A percentile compares a stretch with the other conserved stretches of the same genome.
phyloP scores from a whole-genome alignment of 345 rosid genomes.

The Arabidopsis suecica region DNA sequence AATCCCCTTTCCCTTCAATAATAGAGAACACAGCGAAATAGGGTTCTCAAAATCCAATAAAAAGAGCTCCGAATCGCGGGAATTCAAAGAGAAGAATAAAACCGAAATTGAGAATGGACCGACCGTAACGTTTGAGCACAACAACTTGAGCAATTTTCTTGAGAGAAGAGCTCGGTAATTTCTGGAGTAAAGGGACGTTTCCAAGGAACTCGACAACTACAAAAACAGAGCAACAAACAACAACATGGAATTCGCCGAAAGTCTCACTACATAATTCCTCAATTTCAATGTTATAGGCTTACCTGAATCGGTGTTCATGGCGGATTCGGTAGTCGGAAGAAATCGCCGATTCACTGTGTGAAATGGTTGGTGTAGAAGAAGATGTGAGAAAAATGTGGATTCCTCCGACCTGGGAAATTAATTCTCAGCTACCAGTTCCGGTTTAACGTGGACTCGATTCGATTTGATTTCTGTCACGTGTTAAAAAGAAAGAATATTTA shows the following conservation, averaged over 20 bases:
- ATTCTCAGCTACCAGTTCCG: too few species aligned
- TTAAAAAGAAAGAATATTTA: too few species aligned
- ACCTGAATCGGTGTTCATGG: constrained; percentile 62
- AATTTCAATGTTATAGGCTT: background rate
- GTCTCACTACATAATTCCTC: background rate
- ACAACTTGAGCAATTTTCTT: constrained; percentile 68
- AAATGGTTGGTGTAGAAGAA: background rate
- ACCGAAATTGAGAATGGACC: constrained; percentile 11
- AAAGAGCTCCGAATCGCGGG: too few species aligned
- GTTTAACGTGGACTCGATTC: too few species aligned
- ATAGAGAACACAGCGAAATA: background rate
- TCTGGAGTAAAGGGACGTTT: constrained; percentile 81
- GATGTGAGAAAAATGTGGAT: too few species aligned
- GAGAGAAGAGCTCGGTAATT: constrained; percentile 74
- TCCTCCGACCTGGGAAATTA: too few species aligned
- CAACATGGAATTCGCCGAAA: constrained; percentile 4
- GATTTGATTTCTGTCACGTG: too few species aligned
- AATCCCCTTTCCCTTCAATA: constrained; percentile 71
- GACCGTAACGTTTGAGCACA: constrained; percentile 62
- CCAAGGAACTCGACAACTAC: constrained; percentile 85
- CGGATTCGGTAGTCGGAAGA: constrained; percentile 7
- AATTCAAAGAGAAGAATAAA: background rate
- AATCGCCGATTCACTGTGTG: background rate
- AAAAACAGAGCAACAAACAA: constrained; percentile 20
- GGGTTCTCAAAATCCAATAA: too few species aligned